phyloP scores from a whole-genome alignment of 2,329 filamentous ascomycete genomes.

The Thelonectria olida region DNA sequence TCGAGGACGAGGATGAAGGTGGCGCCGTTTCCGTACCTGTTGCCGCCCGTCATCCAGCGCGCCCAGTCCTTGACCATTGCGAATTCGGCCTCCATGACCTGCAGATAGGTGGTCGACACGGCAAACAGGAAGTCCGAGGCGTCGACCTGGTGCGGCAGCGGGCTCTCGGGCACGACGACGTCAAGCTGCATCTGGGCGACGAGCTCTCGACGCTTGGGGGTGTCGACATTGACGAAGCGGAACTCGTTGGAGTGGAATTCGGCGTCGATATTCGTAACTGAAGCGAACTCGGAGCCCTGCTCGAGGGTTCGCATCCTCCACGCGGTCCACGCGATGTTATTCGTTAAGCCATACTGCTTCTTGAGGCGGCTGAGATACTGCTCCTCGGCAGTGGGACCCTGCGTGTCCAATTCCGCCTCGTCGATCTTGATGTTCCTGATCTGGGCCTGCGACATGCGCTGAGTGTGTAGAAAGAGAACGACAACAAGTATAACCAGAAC shows the following conservation, averaged over 20 bases:
- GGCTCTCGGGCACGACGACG: slow-evolving; percentile 45
- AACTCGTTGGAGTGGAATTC: slow-evolving; percentile 44
- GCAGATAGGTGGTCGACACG: slow-evolving; percentile 53
- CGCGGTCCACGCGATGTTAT: slow-evolving; percentile 45
- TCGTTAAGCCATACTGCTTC: slow-evolving; percentile 40
- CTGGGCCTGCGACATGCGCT: slow-evolving; percentile 23
- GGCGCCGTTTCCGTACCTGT: slow-evolving; percentile 53
- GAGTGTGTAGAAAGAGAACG: slow-evolving; percentile 36
- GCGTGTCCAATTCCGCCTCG: slow-evolving; percentile 25
- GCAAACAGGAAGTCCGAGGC: slow-evolving; percentile 54
- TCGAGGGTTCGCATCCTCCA: slow-evolving; percentile 45
- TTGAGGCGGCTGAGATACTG: slow-evolving; percentile 44
- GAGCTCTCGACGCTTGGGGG: slow-evolving; percentile 37
- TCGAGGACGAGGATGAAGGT: slow-evolving; percentile 54
- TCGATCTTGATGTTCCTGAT: slow-evolving; percentile 1
- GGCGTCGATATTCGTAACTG: slow-evolving; percentile 42
- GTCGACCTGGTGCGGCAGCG: slow-evolving; percentile 45
- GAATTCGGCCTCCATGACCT: slow-evolving; percentile 50
- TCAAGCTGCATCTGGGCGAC: slow-evolving; percentile 43
- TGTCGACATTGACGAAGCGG: slow-evolving; percentile 39
- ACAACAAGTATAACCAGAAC: slow-evolving; percentile 38
- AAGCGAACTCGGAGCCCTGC: slow-evolving; percentile 38
- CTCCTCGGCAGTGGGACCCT: slow-evolving; percentile 42
- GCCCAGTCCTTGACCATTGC: slow-evolving; percentile 54
- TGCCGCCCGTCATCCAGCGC: slow-evolving; percentile 56